phyloP scores from a whole-genome alignment of 129 eudicot species.

The Helichrysum umbraculigerum region DNA sequence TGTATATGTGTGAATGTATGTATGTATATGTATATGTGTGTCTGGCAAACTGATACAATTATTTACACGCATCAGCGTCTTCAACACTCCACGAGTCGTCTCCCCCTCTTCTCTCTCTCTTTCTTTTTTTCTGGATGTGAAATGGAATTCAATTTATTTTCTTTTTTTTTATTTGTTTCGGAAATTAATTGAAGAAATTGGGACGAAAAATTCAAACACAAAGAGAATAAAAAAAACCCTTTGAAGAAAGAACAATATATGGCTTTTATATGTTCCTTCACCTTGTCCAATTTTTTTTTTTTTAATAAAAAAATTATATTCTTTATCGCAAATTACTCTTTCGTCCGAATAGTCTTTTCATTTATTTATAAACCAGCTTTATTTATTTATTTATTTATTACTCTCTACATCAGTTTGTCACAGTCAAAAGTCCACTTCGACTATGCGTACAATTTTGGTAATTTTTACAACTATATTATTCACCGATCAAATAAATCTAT shows the following conservation, averaged over 20 bases:
- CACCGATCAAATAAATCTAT: no score
- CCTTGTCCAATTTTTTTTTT: background rate
- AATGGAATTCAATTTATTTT: no score
- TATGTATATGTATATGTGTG: background rate
- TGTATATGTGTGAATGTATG: background rate
- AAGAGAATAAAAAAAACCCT: constrained; percentile 16
- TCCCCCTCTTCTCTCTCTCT: background rate
- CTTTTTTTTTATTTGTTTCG: background rate
- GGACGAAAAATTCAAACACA: constrained; percentile 32
- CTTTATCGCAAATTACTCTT: background rate
- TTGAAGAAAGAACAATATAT: background rate
- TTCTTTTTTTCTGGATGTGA: no score
- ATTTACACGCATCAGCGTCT: constrained; percentile 66
- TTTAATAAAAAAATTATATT: background rate
- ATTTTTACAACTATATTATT: no score
- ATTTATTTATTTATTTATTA: no score
- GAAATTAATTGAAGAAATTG: constrained; percentile 20
- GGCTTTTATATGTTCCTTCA: constrained; percentile 11
- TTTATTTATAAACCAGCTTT: background rate
- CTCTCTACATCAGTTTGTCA: no score
- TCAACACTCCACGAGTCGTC: constrained; percentile 56
- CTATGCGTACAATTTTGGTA: no score
- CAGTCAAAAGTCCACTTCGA: no score
- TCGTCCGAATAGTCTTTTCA: background rate
- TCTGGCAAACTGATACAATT: constrained; percentile 30